Evolutionary conservation across 2,329 filamentous ascomycete species (phyloP).

Genomic region (Drechmeria coniospora): DNA sequence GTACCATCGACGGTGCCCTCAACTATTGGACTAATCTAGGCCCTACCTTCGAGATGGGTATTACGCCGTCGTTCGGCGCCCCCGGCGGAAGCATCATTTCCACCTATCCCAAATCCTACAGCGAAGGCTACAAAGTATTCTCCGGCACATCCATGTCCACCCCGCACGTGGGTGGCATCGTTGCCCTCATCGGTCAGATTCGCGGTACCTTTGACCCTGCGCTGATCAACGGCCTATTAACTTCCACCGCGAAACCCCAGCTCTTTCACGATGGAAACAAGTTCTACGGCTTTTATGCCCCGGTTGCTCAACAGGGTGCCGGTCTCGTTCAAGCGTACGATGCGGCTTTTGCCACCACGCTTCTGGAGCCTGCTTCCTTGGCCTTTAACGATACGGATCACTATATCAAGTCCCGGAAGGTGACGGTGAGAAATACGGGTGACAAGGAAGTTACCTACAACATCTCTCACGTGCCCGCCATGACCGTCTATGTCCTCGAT

Average conservation of each 20-base stretch:
- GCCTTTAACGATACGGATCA: slow-evolving; percentile 45
- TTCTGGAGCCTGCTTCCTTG: slow-evolving; percentile 35
- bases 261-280: slow-evolving; percentile 23
- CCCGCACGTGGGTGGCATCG: slow-evolving; percentile 23
- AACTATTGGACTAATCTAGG: slow-evolving; percentile 23
- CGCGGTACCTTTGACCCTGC: slow-evolving; percentile 27
- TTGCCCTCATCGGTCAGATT: slow-evolving; percentile 24
- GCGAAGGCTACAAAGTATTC: slow-evolving; percentile 23
- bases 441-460: slow-evolving; percentile 31
- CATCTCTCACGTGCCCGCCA: slow-evolving; percentile 31
- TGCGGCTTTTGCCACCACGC: slow-evolving; percentile 33
- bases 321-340: slow-evolving; percentile 31
- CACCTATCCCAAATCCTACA: slow-evolving; percentile 24
- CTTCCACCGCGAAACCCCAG: slow-evolving; percentile 22
- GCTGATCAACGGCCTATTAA: slow-evolving; percentile 26
- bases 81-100: slow-evolving; percentile 27
- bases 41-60: slow-evolving; percentile 22
- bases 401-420: slow-evolving; percentile 29
- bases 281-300: slow-evolving; percentile 21
- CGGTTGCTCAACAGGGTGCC: slow-evolving; percentile 39
- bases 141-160: slow-evolving; percentile 33
- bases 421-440: slow-evolving; percentile 40
- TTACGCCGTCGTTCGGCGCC: slow-evolving; percentile 23
- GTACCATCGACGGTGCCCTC: slow-evolving; percentile 13
- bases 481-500: slow-evolving; percentile 35